Percentiles rank a stretch among this genome's conserved stretches.
These are phyloP conservation scores for Hyphopichia khmerensis DNA, from an alignment of 1,139 yeast genomes.

Conservation along the genomic window DNA sequence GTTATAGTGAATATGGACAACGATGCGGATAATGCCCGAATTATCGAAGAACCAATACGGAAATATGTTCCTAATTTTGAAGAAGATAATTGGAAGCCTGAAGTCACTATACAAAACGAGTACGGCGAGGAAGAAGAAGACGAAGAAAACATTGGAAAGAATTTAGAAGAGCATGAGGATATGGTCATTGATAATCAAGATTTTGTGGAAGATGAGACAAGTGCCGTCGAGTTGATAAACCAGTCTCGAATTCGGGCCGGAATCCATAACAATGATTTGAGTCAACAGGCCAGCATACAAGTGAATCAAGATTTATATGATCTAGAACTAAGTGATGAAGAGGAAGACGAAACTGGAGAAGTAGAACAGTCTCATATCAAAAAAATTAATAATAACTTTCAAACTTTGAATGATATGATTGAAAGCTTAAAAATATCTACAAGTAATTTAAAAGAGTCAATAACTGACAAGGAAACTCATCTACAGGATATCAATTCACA, in stretches of 20 bases:
- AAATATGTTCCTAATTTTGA: not conserved
- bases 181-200: slow-evolving; percentile 16
- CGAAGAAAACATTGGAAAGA: slow-evolving; percentile 3
- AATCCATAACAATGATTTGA: not conserved
- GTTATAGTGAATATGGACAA: slow-evolving; percentile 18
- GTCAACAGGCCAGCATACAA: not conserved
- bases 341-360: not conserved
- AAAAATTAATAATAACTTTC: not conserved
- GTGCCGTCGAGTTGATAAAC: slow-evolving; percentile 1
- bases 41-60: not conserved
- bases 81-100: not conserved
- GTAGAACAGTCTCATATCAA: too few species aligned
- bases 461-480: not conserved
- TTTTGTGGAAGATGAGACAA: slow-evolving; percentile 15
- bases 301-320: slow-evolving; percentile 20
- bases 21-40: not conserved
- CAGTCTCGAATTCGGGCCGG: slow-evolving; percentile 1
- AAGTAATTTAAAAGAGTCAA: not conserved
- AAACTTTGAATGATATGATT: not conserved
- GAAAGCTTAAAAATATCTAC: not conserved
- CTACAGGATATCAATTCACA: not conserved
- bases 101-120: slow-evolving; percentile 5
- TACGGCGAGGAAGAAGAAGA: slow-evolving; percentile 6
- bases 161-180: slow-evolving; percentile 10
- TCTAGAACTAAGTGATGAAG: slow-evolving; percentile 12